Evolutionary conservation across 1,284 basidiomycete genomes (phyloP).

Genomic region (Phlebopus sp.): DNA sequence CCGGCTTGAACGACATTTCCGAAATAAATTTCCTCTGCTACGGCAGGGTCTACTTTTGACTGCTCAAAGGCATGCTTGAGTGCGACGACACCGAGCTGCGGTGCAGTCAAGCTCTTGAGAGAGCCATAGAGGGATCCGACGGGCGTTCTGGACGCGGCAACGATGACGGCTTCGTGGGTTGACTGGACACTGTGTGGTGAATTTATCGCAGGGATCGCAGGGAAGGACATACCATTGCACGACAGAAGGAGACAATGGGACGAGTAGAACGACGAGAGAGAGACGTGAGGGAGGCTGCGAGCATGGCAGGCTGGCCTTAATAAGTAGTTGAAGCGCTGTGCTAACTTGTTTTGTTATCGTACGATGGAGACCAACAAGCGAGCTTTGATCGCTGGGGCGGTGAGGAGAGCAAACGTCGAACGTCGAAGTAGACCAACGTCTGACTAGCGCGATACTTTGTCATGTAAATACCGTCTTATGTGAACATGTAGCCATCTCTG

Average conservation of each 20-base stretch:
- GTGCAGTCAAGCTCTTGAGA: constrained; percentile 86
- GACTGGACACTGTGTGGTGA: constrained; percentile 22
- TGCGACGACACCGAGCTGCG: constrained; percentile 86
- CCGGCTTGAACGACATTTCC: constrained; percentile 97
- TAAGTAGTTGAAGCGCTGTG: constrained; percentile 18
- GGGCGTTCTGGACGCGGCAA: constrained; percentile 92
- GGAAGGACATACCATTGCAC: constrained; percentile 44
- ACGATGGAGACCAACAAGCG: background rate
- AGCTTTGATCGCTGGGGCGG: too few species aligned
- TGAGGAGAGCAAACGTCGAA: too few species aligned
- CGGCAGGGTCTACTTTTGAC: constrained; percentile 75
- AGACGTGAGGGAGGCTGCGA: constrained; percentile 34
- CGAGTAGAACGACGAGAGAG: constrained; percentile 36
- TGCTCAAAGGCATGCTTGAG: constrained; percentile 88
- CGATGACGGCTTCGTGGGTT: constrained; percentile 87
- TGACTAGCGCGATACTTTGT: background rate
- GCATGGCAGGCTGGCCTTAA: constrained; percentile 32
- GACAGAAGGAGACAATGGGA: constrained; percentile 32
- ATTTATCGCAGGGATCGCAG: background rate
- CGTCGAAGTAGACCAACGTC: too few species aligned
- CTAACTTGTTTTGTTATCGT: too few species aligned
- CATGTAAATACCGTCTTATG: constrained; percentile 9
- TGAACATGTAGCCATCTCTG: too few species aligned
- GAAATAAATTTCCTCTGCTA: constrained; percentile 94
- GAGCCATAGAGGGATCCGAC: constrained; percentile 91